Evolutionary conservation across 768 basidiomycete species (phyloP), one percentile per base, ranked within the genome.

Genomic region (Pleurotus djamor): DNA sequence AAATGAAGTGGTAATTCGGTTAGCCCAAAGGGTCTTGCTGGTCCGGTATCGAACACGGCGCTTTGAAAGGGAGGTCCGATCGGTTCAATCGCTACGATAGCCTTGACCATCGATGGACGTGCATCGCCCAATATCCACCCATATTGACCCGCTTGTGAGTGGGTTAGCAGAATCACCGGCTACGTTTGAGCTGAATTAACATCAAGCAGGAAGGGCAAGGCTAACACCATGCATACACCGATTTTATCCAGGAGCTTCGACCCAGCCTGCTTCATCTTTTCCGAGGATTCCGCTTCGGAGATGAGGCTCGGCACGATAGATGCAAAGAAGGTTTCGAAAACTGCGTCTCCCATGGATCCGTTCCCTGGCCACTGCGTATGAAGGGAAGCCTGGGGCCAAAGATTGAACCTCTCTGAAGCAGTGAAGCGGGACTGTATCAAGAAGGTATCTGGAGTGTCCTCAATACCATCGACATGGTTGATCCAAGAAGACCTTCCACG

Each of bases 281-380:
- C 63, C 9, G 78, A 74, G 12, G 70, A 59, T 58, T 79, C 77
- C 0, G 61, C 62, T 14, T 69, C 59, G 14, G 76, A 77, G 14
- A 64, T 59, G 14, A 83, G 69, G 47, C 71, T 65, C 4, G 80
- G 80, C 21, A 79, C 67, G 4, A 72, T 72, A 0, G 81, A 78
- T 4, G 72, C 70, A 57, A 76, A 83, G 61, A 83, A 80, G 17
- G 67, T 67, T 48, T 83, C 75, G 56, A 83, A 83, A 8, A 65
- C 64, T 0, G 73, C 63, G 54, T 83, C 82, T 4, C 80, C 80
- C 33, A 68, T 64, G 50, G 68, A 74, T n/a, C 82, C 82, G 52
- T 74, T 78, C 14, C 82, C 82, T 2, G 79, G 81, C 82, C 82
- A 83, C 59, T 82, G 80, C 0, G 79, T 82, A 49, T 81, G 80